phyloP scores from a whole-genome alignment of 306 rosid species.

The Pterocarpus santalinus region DNA sequence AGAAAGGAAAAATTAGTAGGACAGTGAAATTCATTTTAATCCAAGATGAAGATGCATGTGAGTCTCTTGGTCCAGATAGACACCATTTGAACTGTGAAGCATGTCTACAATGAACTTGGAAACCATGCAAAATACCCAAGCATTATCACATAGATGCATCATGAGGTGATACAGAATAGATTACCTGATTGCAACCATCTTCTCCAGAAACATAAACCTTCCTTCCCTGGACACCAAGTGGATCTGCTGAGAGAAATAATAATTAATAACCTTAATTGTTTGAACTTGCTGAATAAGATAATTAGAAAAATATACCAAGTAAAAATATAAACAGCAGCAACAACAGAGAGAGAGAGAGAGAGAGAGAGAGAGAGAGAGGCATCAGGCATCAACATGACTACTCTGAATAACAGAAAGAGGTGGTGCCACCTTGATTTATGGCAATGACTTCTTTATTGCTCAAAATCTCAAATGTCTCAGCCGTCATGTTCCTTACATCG shows the following conservation, averaged over 20 bases:
- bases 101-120: conserved; percentile 26
- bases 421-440: conserved; percentile 80
- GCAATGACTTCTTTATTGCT: conserved; percentile 88
- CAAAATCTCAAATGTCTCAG: conserved; percentile 73
- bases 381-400: conserved; percentile 21
- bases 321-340: conserved; percentile 2
- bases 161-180: conserved; percentile 34
- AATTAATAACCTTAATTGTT: conserved; percentile 25
- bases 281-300: conserved; percentile 27
- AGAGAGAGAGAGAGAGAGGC: conserved; percentile 1
- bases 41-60: conserved; percentile 13
- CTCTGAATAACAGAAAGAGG: conserved; percentile 26
- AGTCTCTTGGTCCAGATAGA: conserved; percentile 32
- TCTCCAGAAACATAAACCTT: conserved; percentile 72
- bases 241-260: conserved; percentile 60
- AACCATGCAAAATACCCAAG: conserved; percentile 5
- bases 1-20: conserved; percentile 9
- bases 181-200: conserved; percentile 80
- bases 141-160: conserved; percentile 17
- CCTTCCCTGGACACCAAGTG: conserved; percentile 96
- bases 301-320: conserved; percentile 14
- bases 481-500: conserved; percentile 81
- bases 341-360: neutral
- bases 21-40: conserved; percentile 39
- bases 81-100: conserved; percentile 8